Evolutionary conservation across 129 eudicot species (phyloP).

Genomic region (sunflower (Helianthus annuus)): DNA sequence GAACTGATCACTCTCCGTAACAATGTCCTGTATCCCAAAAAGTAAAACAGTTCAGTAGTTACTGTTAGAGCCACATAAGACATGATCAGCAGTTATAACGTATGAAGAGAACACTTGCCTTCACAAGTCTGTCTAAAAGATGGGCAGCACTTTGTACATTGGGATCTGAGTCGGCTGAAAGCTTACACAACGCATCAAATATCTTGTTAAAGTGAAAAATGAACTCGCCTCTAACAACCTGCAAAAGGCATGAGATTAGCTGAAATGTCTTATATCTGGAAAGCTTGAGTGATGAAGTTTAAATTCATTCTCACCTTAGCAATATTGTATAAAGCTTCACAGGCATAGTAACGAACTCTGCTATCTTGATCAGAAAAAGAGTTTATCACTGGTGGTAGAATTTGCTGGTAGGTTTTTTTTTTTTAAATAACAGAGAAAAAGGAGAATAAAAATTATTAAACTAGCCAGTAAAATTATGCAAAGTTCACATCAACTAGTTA

Average conservation of each 20-base stretch:
- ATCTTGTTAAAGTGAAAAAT: constrained; percentile 94
- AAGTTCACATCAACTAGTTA: constrained; percentile 13
- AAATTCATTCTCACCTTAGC: constrained; percentile 71
- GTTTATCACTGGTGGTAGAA: constrained; percentile 89
- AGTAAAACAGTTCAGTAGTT: constrained; percentile 27
- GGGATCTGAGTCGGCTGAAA: constrained; percentile 96
- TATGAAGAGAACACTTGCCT: constrained; percentile 42
- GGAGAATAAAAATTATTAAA: not conserved
- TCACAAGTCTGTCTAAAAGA: constrained; percentile 95
- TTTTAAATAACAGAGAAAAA: constrained; percentile 12
- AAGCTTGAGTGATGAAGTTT: not conserved
- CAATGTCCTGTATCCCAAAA: constrained; percentile 75
- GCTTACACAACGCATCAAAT: constrained; percentile 95
- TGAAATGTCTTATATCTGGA: constrained; percentile 20
- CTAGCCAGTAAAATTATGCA: constrained; percentile 9
- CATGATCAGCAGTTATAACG: constrained; percentile 3
- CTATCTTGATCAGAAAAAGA: constrained; percentile 93
- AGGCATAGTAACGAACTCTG: constrained; percentile 97
- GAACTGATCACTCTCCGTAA: constrained; percentile 93
- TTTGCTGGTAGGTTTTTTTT: constrained; percentile 55
- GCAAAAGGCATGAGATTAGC: constrained; percentile 40
- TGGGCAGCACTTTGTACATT: constrained; percentile 99
- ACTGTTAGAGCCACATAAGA: constrained; percentile 4
- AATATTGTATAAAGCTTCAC: constrained; percentile 97
- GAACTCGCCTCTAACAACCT: constrained; percentile 96